Base-by-base conservation (phyloP, 305 asterid genomes). In the Caryopteris hybrid region DNA sequence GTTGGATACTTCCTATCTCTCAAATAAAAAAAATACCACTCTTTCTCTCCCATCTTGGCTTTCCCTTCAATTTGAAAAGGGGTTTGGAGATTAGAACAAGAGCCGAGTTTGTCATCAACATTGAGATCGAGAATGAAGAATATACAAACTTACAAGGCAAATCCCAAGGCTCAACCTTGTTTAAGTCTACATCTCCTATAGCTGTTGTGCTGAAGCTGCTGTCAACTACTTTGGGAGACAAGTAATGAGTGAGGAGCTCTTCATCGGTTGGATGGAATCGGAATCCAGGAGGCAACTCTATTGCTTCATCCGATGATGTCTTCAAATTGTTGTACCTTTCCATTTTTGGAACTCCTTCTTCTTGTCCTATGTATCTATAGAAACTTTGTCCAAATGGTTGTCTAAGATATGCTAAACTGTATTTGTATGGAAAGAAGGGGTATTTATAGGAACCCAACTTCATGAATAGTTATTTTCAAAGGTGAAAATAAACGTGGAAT, bases 91-190 rank as follows among this genome's bases (percentile, higher is more conserved):
- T 46, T 60, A 42, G 20, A 55, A 57, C 34, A 23, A 1, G 0
- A 14, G 5, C 3, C 0, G 4, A 20, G 0, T 16, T 22, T 27
- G 1, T 5, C 39, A 22, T 14, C 5, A 45, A 34, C n/a, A 10
- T 17, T 38, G 6, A 12, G 5, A 31, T n/a, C n/a, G n/a, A n/a
- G 33, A 58, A 59, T 50, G 46, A 18, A 60, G 64, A 45, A 53
- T 63, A 14, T 47, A 8, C 13, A 5, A 6, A 76, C 84, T 76
- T 76, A 80, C 86, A 74, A n/a, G n/a, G n/a, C n/a, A n/a, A n/a
- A n/a, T n/a, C n/a, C n/a, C n/a, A n/a, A n/a, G n/a, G n/a, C n/a
- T 16, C 87, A 20, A 77, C 83, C 64, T 68, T 80, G 77, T 80
- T 83, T 8, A 83, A 62, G 39, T 83, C 88, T 0, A 74, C 86